phyloP scores from a whole-genome alignment of 768 basidiomycete species.

The Naganishia friedmannii region DNA sequence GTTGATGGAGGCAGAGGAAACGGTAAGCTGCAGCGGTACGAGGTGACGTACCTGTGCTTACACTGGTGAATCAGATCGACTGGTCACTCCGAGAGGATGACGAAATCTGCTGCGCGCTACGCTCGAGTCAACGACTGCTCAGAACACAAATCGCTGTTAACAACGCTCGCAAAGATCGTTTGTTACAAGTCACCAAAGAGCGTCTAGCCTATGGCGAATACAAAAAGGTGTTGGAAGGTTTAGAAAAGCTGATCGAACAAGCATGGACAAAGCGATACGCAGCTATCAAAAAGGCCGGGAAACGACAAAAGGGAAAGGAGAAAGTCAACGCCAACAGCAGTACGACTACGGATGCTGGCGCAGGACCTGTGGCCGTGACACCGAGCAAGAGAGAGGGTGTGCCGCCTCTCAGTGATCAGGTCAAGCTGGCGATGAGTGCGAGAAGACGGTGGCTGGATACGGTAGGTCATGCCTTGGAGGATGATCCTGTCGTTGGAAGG shows the following conservation, averaged over 20 bases:
- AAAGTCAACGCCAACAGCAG: conserved; percentile 57
- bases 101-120: conserved; percentile 83
- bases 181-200: conserved; percentile 74
- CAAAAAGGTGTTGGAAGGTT: conserved; percentile 72
- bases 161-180: conserved; percentile 72
- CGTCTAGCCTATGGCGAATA: conserved; percentile 91
- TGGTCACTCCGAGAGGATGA: conserved; percentile 65
- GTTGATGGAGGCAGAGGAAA: conserved; percentile 56
- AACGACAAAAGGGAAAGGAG: conserved; percentile 65
- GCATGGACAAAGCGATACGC: conserved; percentile 67
- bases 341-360: conserved; percentile 37
- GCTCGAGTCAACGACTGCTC: conserved; percentile 80
- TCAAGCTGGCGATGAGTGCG: conserved; percentile 63
- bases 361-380: conserved; percentile 43
- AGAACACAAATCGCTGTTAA: conserved; percentile 74
- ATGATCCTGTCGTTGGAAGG: conserved; percentile 65
- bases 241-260: conserved; percentile 77
- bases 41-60: background rate
- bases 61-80: conserved; percentile 44
- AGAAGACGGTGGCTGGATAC: conserved; percentile 73
- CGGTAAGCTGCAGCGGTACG: conserved; percentile 54
- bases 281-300: conserved; percentile 54
- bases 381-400: conserved; percentile 36
- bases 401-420: conserved; percentile 42
- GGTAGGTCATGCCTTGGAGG: conserved; percentile 72